Conservation (phyloP, 1,284 basidiomycete genomes). For the Porogramme epimiltina region DNA sequence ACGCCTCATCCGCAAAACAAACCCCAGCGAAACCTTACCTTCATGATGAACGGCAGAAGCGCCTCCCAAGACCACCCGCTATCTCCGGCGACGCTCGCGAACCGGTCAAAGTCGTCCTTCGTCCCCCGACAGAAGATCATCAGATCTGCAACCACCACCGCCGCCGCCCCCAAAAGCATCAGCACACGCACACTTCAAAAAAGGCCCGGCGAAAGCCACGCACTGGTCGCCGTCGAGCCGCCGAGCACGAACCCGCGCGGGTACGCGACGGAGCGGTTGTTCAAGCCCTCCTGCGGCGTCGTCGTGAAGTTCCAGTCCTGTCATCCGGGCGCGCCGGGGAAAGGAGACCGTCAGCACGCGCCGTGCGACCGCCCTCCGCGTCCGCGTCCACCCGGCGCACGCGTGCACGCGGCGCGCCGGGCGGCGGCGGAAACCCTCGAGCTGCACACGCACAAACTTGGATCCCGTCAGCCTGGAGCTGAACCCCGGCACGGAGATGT, state of each 20-base stretch:
- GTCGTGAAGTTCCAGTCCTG: constrained; percentile 20
- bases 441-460: background rate
- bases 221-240: constrained; percentile 16
- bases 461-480: constrained; percentile 1
- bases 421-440: background rate
- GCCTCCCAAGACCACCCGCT: constrained; percentile 8
- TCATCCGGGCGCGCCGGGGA: background rate
- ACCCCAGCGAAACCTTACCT: background rate
- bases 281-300: constrained; percentile 7
- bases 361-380: no score
- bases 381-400: no score
- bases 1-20: background rate
- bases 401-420: no score
- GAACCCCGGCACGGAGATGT: constrained; percentile 1
- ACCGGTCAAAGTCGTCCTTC: constrained; percentile 7
- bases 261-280: constrained; percentile 5
- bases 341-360: no score
- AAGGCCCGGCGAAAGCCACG: background rate
- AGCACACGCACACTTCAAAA: no score
- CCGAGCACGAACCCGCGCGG: constrained; percentile 17
- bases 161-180: no score
- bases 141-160: background rate
- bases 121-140: constrained; percentile 5
- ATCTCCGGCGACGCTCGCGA: constrained; percentile 8
- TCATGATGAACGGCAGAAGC: background rate